Conservation (phyloP, 306 rosid genomes). For the Cucurbita moschata region DNA sequence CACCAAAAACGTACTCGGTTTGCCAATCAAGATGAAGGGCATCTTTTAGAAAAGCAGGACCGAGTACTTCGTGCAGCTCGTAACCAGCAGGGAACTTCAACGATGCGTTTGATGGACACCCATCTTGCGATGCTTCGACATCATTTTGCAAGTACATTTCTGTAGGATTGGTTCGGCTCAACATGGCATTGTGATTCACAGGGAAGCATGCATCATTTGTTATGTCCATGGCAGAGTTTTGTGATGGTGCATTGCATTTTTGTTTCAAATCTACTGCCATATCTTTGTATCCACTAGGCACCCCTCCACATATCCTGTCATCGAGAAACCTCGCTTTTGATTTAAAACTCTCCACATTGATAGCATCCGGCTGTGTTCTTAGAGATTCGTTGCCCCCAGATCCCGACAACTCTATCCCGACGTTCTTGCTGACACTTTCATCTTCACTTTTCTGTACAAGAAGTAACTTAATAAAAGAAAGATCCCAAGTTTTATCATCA, state of each 20-base stretch:
- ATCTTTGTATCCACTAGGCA: constrained; percentile 40
- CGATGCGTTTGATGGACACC: constrained; percentile 26
- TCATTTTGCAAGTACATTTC: constrained; percentile 24
- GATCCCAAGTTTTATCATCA: constrained; percentile 20
- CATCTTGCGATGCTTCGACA: constrained; percentile 17
- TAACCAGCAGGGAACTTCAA: constrained; percentile 84
- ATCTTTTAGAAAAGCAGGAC: constrained; percentile 56
- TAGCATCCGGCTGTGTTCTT: constrained; percentile 29
- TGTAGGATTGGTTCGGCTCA: constrained; percentile 22
- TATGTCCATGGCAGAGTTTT: constrained; percentile 16
- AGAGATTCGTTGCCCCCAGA: constrained; percentile 21
- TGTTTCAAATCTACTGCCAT: constrained; percentile 16
- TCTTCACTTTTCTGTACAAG: constrained; percentile 30
- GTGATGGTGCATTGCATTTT: constrained; percentile 12
- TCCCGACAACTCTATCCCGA: constrained; percentile 30
- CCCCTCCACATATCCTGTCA: constrained; percentile 28
- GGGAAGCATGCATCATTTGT: constrained; percentile 36
- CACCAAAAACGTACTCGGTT: constrained; percentile 28
- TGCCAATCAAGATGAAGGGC: constrained; percentile 31
- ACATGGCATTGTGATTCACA: constrained; percentile 25
- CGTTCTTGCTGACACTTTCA: constrained; percentile 35
- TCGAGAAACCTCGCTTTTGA: constrained; percentile 19
- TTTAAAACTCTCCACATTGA: constrained; percentile 30
- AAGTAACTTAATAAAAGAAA: constrained; percentile 17
- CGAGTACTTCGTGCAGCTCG: constrained; percentile 93